Base-by-base conservation (phyloP, 306 rosid genomes). In the Vicia sativa region DNA sequence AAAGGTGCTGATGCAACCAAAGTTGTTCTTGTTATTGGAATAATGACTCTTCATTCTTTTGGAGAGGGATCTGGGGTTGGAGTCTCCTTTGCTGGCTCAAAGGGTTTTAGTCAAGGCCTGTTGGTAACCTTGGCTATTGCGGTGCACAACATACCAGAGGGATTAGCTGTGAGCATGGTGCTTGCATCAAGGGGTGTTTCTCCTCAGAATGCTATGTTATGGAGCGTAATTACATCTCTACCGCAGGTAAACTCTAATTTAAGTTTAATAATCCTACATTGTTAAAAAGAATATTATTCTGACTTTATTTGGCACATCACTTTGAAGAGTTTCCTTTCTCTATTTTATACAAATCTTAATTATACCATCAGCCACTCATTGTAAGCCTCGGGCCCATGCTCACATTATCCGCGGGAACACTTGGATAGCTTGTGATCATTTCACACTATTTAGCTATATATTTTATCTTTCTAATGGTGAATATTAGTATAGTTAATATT, bases 51-150 rank as follows among this genome's bases (percentile, higher is more conserved):
- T 57, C 99, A 95, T 84, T 95, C 99, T 58, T 95, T 95, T 78
- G 99, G 99, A 42, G 99, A 88, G 83, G 99, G 99, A 58, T 95
- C 97, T 74, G 99, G 99, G 58, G 97, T 95, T 34, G 99, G 99
- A 39, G 99, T 95, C 78, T 95, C 99, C 31, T 95, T 95, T 85
- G 97, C 99, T 63, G 97, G 97, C 39, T 82, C 96, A 25, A 95
- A 88, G 82, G 99, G 99, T 78, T 95, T 90, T 78, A 72, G 95
- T 78, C 97, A 95, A 85, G 99, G 99, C 48, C 83, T 95, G 80
- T 74, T 95, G 83, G 99, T 95, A 60, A 95, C 99, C 71, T 83
- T 95, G 82, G 99, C 99, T 77, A 95, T 88, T 56, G 99, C 99
- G 2, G 97, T 95, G 35, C 97, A 95, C 87, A 95, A 95, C 74